Evolutionary conservation across 1,284 basidiomycete genomes (phyloP).

Genomic region (Trichosporon ovoides): DNA sequence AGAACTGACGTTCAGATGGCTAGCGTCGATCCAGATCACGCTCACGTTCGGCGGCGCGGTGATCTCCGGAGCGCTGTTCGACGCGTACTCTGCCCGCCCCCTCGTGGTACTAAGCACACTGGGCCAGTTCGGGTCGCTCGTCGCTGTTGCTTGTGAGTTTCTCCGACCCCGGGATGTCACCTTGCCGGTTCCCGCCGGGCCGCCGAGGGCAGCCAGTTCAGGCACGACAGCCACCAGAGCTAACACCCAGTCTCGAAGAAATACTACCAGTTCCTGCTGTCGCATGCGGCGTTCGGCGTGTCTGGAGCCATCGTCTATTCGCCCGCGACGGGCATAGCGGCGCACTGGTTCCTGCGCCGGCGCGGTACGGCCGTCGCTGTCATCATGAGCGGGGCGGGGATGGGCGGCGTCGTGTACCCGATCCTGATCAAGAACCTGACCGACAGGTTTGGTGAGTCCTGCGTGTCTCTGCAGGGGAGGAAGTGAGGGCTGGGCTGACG

Average conservation of each 20-base stretch:
- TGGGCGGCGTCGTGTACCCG: constrained; percentile 35
- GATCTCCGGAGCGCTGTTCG: constrained; percentile 39
- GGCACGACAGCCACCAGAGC: no score
- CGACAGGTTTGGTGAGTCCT: constrained; percentile 6
- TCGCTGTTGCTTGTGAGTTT: constrained; percentile 42
- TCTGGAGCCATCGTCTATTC: constrained; percentile 39
- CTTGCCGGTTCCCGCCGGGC: no score
- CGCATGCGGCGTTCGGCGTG: constrained; percentile 39
- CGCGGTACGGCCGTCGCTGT: constrained; percentile 42
- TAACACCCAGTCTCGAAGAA: constrained; percentile 34
- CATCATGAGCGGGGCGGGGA: constrained; percentile 39
- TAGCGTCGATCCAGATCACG: constrained; percentile 34
- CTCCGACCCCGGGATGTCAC: not conserved
- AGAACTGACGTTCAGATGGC: constrained; percentile 27
- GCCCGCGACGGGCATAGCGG: constrained; percentile 39
- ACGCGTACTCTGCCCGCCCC: constrained; percentile 34
- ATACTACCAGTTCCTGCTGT: constrained; percentile 45
- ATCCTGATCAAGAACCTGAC: constrained; percentile 25
- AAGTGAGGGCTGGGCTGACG: not conserved
- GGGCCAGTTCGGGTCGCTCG: constrained; percentile 29
- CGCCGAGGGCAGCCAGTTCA: no score
- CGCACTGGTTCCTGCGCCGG: constrained; percentile 43
- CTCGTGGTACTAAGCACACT: constrained; percentile 31
- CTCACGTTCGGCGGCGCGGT: constrained; percentile 36
- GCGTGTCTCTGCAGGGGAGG: not conserved